Base-by-base conservation (phyloP, 2,329 filamentous ascomycete species). In the Monosporascus sp. region DNA sequence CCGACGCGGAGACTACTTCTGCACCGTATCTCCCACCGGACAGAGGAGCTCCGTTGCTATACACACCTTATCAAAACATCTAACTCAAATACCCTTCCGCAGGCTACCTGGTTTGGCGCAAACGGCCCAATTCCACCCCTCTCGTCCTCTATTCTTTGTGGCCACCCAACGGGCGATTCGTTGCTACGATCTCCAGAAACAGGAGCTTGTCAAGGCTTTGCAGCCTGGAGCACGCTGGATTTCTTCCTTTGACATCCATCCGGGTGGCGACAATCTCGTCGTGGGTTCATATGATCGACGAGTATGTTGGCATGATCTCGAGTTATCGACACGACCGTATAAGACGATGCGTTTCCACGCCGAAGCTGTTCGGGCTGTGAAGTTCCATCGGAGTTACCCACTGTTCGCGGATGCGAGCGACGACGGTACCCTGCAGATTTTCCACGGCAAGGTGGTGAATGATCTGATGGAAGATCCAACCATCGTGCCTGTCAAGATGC, bases 391-490 rank as follows among this genome's bases (percentile, higher is more conserved):
- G 54, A 84, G 85, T 55, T 79, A 81, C 8, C 82, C 94, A 18
- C 79, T 99, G 37, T 97, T 99, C 66, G 94, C 92, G 1, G 93
- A 97, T 68, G 91, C 91, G 20, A 94, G 89, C 69, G 95, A 99
- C 68, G 94, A 99, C 70, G 94, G 94, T 28, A 91, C 87, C 20
- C 75, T 97, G 60, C 94, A 99, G 71, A 89, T 99, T 51, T 97
- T 97, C 83, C 93, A 97, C 69, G 93, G 91, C 53, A 96, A 93
- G 73, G 93, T 97, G 28, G 91, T 95, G 31, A 91, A 86, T 56
- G 94, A 99, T 69, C 78, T 96, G 69, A 90, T 99, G 83, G 91
- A 96, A 76, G 96, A 96, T 66, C 92, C 94, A 7, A 95, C 88
- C 15, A 96, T 99, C 65, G 94, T 97, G 50, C 94, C 94, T 8